These are phyloP conservation scores for Exophiala viscosa DNA, from an alignment of 2,329 filamentous ascomycete species.

Conservation along the genomic window DNA sequence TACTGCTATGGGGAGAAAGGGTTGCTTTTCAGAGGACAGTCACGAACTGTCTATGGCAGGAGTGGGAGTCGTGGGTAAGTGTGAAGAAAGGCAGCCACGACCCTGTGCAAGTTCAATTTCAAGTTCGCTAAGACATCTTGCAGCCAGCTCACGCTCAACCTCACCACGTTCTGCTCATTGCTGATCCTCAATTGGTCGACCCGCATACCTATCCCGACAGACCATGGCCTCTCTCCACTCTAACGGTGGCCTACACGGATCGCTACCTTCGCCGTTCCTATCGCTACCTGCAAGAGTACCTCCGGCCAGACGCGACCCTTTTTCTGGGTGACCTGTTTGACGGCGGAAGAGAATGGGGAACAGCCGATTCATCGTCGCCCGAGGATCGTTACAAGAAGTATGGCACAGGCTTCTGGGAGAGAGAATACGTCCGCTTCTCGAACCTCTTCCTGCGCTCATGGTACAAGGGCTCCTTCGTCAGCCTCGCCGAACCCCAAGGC, in stretches of 20 bases:
- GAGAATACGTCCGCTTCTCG: conserved; percentile 82
- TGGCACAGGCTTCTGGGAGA: conserved; percentile 76
- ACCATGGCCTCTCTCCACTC: conserved; percentile 64
- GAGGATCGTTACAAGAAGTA: conserved; percentile 71
- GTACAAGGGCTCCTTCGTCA: conserved; percentile 51
- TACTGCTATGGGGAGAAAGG: conserved; percentile 81
- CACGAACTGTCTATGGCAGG: conserved; percentile 70
- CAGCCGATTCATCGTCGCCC: conserved; percentile 56
- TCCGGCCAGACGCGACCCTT: conserved; percentile 82
- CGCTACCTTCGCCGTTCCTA: conserved; percentile 85
- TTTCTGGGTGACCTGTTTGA: conserved; percentile 96
- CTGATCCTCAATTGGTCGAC: conserved; percentile 88
- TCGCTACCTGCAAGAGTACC: conserved; percentile 66
- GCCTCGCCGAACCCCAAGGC: conserved; percentile 55
- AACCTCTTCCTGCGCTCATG: conserved; percentile 74
- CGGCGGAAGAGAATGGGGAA: conserved; percentile 91
- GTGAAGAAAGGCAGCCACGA: background rate
- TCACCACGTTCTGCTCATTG: conserved; percentile 78
- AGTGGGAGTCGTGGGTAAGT: conserved; percentile 89
- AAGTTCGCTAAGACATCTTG: no score
- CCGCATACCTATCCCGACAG: conserved; percentile 91
- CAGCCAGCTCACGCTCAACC: conserved; percentile 75
- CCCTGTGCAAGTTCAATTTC: conserved; percentile 2
- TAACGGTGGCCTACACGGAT: conserved; percentile 74
- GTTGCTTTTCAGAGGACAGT: conserved; percentile 70